Base-by-base conservation (phyloP, 495 filamentous ascomycete species). In the Penicillium ochrochloron region DNA sequence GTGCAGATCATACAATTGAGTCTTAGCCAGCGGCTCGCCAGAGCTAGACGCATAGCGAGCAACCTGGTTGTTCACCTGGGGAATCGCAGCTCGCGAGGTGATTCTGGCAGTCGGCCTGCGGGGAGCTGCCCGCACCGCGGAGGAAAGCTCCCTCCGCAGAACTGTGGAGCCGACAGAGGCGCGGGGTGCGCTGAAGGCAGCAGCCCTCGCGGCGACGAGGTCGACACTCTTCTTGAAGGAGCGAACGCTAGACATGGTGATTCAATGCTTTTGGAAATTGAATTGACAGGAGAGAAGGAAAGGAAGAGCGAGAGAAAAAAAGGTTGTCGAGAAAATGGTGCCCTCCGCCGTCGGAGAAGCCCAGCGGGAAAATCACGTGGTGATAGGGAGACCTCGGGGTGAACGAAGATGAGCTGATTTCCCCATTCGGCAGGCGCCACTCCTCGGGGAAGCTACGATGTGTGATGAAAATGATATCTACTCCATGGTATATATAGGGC, bases 1-100 rank as follows among this genome's bases (percentile, higher is more conserved):
- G 75, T 99, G 94, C 27, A 98, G 80, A 69, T 94, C 88, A 79
- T 96, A 89, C 44, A 99, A 85, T 33, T 90, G 87, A 2, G 95
- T 99, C 73, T 86, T 90, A 35, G 75, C 78, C 66, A 89, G 61
- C 2, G 39, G 74, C 88, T 51, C 81, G 67, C 80, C 72, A 71
- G 86, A 84, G 46, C 91, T 68, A 82, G 35, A 86, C 83, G 70
- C 85, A 94, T 68, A 86, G 85, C 66, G 75, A 54, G 90, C 68
- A 41, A 58, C 21, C 55, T 74, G 67, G 6, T 52, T 37, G 14
- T 67, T 66, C 48, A 67, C 59, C 29, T 66, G 64, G 7, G 71
- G 57, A 48, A 71, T 57, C 33, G 64, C 34, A 48, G 57, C 60
- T 25, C 65, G 66, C 11, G 63, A 21, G 31, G 66, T 57, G 29